phyloP scores from a whole-genome alignment of 148 eudicot species.

The Amaranthus cruentus region DNA sequence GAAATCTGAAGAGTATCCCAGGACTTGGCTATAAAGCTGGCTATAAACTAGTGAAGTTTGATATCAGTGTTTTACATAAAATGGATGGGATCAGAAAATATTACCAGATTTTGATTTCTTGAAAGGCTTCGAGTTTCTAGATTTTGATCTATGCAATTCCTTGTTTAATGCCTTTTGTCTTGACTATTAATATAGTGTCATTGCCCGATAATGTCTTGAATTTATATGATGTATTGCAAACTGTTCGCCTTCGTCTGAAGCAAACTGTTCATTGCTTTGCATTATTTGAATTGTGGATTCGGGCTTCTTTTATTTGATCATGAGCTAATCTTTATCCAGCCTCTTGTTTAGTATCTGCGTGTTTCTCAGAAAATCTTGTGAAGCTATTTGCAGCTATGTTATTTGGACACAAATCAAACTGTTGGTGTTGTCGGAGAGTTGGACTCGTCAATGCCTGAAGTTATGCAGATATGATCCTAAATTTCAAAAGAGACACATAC shows the following conservation, averaged over 20 bases:
- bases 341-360: too few species aligned
- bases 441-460: too few species aligned
- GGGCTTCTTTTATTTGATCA: background rate
- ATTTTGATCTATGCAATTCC: background rate
- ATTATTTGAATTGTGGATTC: background rate
- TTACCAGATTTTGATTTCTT: background rate
- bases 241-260: background rate
- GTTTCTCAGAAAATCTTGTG: too few species aligned
- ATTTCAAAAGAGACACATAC: too few species aligned
- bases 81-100: background rate
- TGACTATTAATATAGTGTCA: background rate
- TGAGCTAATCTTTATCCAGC: too few species aligned
- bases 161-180: background rate
- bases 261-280: background rate
- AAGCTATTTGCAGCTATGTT: too few species aligned
- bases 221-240: constrained; percentile 7
- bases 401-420: too few species aligned
- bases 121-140: background rate
- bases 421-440: too few species aligned
- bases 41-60: background rate
- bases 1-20: too few species aligned
- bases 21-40: too few species aligned
- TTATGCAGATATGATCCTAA: too few species aligned
- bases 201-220: background rate
- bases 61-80: background rate